These are phyloP conservation scores for Fraxinus angustifolia DNA, from an alignment of 305 asterid genomes.

Conservation along the genomic window DNA sequence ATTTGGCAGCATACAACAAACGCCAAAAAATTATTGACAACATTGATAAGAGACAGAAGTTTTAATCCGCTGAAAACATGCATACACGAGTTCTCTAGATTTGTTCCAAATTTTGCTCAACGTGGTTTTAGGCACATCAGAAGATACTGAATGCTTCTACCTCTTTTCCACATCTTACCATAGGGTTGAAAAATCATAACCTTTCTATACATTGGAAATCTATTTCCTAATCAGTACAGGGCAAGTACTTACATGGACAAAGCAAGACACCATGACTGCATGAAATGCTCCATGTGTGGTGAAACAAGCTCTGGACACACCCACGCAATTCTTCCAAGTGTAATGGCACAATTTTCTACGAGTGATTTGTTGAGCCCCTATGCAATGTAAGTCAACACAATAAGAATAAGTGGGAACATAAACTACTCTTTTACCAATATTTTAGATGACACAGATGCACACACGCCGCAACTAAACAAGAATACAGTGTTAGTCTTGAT, in stretches of 20 bases:
- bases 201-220: background rate
- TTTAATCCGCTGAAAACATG: background rate
- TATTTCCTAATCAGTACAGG: background rate
- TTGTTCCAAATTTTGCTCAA: constrained; percentile 1
- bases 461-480: background rate
- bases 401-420: constrained; percentile 18
- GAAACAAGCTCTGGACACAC: constrained; percentile 96
- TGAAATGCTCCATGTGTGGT: constrained; percentile 98
- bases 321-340: constrained; percentile 96
- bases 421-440: constrained; percentile 17
- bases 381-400: constrained; percentile 30
- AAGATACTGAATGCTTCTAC: constrained; percentile 4
- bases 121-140: background rate
- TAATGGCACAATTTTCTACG: constrained; percentile 89
- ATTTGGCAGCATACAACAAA: background rate
- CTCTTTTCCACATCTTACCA: constrained; percentile 8
- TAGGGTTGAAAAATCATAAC: background rate
- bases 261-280: constrained; percentile 96
- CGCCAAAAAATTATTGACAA: background rate
- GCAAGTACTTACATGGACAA: constrained; percentile 71
- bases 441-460: background rate
- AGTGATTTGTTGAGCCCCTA: constrained; percentile 91
- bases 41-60: background rate
- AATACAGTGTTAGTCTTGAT: constrained; percentile 10
- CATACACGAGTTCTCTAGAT: background rate